phyloP scores from a whole-genome alignment of 805 yeast species.

The Scheffersomyces spartinae region DNA sequence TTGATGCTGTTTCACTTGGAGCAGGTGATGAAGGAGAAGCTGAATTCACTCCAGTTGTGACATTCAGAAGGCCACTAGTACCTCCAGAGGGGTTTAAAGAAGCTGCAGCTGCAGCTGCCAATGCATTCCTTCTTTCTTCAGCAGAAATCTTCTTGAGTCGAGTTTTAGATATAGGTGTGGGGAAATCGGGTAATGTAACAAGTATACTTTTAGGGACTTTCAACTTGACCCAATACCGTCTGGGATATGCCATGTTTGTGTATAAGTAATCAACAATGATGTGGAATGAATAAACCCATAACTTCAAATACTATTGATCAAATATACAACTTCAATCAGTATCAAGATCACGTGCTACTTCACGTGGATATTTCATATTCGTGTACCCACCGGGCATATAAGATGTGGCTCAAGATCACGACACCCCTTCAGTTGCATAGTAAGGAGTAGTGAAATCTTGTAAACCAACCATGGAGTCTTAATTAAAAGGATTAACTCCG shows the following conservation, averaged over 20 bases:
- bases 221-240: conserved; percentile 22
- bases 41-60: background rate
- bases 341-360: background rate
- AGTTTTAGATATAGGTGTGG: conserved; percentile 18
- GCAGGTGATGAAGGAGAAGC: conserved; percentile 15
- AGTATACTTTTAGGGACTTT: conserved; percentile 18
- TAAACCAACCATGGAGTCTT: too few species aligned
- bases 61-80: too few species aligned
- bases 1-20: conserved; percentile 12
- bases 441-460: too few species aligned
- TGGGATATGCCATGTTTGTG: conserved; percentile 29
- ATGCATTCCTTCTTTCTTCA: conserved; percentile 14
- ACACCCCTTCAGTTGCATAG: too few species aligned
- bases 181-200: conserved; percentile 22
- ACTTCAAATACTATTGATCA: background rate
- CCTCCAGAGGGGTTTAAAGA: conserved; percentile 1
- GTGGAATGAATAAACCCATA: conserved; percentile 1
- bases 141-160: conserved; percentile 19
- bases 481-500: too few species aligned
- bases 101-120: conserved; percentile 4
- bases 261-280: too few species aligned
- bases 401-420: too few species aligned
- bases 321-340: background rate
- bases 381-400: too few species aligned
- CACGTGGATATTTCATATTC: too few species aligned